These are phyloP conservation scores for Populus tomentosa DNA, from an alignment of 441 rosid species.

Conservation along the genomic window DNA sequence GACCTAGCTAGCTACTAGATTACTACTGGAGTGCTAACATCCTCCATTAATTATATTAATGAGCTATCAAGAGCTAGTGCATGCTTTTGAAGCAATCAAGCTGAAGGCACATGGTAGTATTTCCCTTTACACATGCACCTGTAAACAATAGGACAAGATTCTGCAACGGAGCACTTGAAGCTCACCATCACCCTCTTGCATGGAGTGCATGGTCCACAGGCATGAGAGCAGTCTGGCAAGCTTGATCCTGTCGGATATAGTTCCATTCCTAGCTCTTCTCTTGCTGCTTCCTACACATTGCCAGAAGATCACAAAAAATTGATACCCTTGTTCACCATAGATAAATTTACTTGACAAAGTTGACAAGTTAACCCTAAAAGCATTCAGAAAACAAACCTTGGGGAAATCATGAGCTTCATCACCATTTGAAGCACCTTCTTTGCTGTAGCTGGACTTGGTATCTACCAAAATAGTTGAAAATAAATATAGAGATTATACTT, in stretches of 20 bases:
- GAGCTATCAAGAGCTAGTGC: not conserved
- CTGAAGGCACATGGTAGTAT: constrained; percentile 77
- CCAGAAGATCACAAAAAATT: not conserved
- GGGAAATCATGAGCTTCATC: not conserved
- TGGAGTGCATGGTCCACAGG: constrained; percentile 83
- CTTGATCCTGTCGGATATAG: constrained; percentile 67
- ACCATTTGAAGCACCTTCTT: not conserved
- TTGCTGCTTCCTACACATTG: constrained; percentile 13
- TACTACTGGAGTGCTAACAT: not conserved
- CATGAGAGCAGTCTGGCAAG: constrained; percentile 82
- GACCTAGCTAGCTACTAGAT: too few species aligned
- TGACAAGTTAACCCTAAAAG: not conserved
- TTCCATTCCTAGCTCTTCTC: constrained; percentile 36
- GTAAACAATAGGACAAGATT: constrained; percentile 85
- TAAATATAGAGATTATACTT: too few species aligned
- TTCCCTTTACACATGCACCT: constrained; percentile 80
- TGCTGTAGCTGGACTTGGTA: not conserved
- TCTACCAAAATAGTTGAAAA: not conserved
- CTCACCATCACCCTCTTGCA: constrained; percentile 83
- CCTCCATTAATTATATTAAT: not conserved
- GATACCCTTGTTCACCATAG: not conserved
- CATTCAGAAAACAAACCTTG: not conserved
- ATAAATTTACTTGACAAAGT: not conserved
- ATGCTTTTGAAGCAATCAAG: constrained; percentile 7
- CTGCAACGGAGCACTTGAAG: constrained; percentile 74